phyloP scores from a whole-genome alignment of 2,329 filamentous ascomycete species.

The Fusarium brevicatenulatum region DNA sequence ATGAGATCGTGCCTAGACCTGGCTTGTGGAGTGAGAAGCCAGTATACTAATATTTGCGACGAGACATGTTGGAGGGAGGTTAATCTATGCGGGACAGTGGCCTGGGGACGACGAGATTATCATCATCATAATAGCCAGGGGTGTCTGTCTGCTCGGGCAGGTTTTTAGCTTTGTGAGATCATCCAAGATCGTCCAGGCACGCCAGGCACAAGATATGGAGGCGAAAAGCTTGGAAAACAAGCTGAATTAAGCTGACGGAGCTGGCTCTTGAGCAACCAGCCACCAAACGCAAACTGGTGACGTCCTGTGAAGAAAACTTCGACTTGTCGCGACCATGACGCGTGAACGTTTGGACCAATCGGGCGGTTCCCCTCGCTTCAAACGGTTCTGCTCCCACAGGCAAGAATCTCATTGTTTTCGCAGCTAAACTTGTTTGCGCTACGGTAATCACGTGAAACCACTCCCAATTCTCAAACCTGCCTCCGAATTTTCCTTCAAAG shows the following conservation, averaged over 20 bases:
- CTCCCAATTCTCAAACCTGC: constrained; percentile 4
- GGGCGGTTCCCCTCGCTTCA: constrained; percentile 29
- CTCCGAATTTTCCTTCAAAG: constrained; percentile 13
- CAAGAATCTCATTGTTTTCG: constrained; percentile 8
- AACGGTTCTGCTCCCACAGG: constrained; percentile 15
- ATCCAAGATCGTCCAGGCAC: constrained; percentile 27
- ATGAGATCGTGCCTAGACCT: constrained; percentile 19
- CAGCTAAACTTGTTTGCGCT: not conserved
- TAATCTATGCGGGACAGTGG: constrained; percentile 18
- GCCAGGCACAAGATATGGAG: constrained; percentile 30
- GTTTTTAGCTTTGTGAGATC: constrained; percentile 18
- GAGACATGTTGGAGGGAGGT: constrained; percentile 28
- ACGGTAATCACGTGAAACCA: constrained; percentile 31
- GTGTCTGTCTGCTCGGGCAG: not conserved
- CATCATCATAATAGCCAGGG: not conserved
- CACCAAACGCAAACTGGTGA: constrained; percentile 19
- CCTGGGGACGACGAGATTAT: constrained; percentile 9
- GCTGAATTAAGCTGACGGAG: not conserved
- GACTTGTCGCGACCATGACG: constrained; percentile 44
- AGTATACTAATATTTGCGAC: constrained; percentile 24
- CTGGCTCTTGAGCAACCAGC: constrained; percentile 12
- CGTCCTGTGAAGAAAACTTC: constrained; percentile 3
- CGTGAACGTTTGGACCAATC: constrained; percentile 37
- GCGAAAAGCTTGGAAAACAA: constrained; percentile 18
- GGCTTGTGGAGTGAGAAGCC: constrained; percentile 26